These are phyloP conservation scores for Daphne laureola DNA, from an alignment of 441 rosid genomes.

Conservation along the genomic window DNA sequence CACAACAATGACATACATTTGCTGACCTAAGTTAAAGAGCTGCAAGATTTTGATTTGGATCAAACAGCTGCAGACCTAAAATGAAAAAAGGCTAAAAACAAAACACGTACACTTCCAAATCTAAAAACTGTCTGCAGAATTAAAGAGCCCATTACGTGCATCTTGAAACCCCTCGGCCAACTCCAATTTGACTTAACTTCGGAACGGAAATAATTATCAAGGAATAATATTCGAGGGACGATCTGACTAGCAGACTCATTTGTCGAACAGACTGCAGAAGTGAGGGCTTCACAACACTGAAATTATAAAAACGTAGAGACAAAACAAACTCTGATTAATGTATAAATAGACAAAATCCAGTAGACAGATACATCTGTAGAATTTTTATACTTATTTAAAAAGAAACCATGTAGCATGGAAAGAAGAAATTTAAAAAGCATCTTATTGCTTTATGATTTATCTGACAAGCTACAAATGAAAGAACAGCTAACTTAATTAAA, in stretches of 20 bases:
- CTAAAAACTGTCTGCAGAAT: constrained; percentile 80
- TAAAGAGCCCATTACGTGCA: constrained; percentile 77
- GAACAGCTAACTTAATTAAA: constrained; percentile 12
- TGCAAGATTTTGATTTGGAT: neutral
- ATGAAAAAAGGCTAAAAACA: constrained; percentile 7
- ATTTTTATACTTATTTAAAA: too few relatives aligned
- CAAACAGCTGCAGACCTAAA: neutral
- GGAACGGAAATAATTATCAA: constrained; percentile 58
- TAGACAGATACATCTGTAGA: too few relatives aligned
- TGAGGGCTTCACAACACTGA: constrained; percentile 80
- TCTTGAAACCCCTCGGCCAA: constrained; percentile 64
- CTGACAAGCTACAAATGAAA: too few relatives aligned
- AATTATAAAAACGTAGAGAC: constrained; percentile 13
- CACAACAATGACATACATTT: neutral
- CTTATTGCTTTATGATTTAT: too few relatives aligned
- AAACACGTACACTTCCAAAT: constrained; percentile 57
- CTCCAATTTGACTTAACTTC: constrained; percentile 57
- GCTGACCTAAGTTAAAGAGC: too few relatives aligned
- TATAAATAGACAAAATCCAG: too few relatives aligned
- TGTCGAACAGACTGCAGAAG: constrained; percentile 49
- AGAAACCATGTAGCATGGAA: too few relatives aligned
- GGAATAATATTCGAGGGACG: constrained; percentile 69
- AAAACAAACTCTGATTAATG: constrained; percentile 1
- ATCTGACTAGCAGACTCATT: constrained; percentile 46
- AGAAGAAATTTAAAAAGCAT: too few relatives aligned